Evolutionary conservation across 176 grass and related monocot species (phyloP), one percentile per base, ranked within the genome.

Genomic region (Alloteropsis semialata): DNA sequence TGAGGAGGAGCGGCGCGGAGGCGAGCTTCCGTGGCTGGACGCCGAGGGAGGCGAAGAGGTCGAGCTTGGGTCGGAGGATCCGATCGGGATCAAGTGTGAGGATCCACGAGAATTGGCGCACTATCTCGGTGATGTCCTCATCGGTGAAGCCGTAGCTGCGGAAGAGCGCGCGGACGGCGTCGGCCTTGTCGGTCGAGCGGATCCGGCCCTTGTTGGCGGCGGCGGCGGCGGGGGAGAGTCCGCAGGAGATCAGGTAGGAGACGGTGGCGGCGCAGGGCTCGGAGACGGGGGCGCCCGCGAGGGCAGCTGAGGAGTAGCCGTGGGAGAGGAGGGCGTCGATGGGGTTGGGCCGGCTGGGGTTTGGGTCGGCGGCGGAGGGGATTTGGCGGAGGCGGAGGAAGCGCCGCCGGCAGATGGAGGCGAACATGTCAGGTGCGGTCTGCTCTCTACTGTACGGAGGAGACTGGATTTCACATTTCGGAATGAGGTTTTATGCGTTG

Each of bases 21-120:
- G 16, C 37, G 36, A 92, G 29, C 21, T 64, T 76, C 21, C 49
- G 24, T 11, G 74, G 60, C 53, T 51, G 3, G 72, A 88, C 24
- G 21, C 82, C 82, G 32, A 88, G 33, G 66, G 60, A 70, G 41
- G 29, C 62, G 38, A 91, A 75, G 37, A 86, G 69, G 10, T 91
- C 89, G 45, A 94, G 77, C 75, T 94, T 91, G 66, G 82, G 82
- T 6, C 77, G 76, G 42, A 94, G 11, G 45, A 66, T 82, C 22
- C 25, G 56, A 24, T 84, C 64, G 11, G 83, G 74, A 10, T 84
- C 60, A 49, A 69, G 0, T 46, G 24, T 14, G 81, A 91, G 85
- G 30, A 91, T 0, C 32, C 7, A 0, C 27, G 74, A 24, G 30
- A 19, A 5, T 2, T 9, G 1, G 51, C 50, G 34, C 34, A 68